Evolutionary conservation across 306 rosid genomes (phyloP).

Genomic region (Cucurbita maxima): DNA sequence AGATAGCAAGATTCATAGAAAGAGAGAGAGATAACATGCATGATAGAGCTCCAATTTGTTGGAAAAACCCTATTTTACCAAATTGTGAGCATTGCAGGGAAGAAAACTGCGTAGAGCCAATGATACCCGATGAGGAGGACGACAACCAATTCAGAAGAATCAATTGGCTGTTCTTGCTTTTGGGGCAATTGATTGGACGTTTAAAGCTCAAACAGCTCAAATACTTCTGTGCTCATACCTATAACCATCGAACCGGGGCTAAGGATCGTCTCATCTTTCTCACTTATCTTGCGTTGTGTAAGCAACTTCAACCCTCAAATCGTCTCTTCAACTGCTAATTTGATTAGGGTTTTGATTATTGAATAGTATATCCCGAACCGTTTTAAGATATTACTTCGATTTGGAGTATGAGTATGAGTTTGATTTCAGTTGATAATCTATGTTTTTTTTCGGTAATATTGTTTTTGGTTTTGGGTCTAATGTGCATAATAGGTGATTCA

Average conservation of each 20-base stretch:
- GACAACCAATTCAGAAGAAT: slow-evolving; percentile 9
- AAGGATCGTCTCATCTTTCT: slow-evolving; percentile 41
- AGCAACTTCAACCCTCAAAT: slow-evolving; percentile 18
- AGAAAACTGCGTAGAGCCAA: slow-evolving; percentile 20
- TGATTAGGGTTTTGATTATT: no score
- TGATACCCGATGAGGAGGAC: neutral
- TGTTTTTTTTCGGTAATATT: no score
- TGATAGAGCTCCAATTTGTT: slow-evolving; percentile 26
- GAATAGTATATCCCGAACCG: no score
- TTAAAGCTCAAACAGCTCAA: slow-evolving; percentile 36
- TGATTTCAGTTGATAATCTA: no score
- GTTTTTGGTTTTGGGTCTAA: no score
- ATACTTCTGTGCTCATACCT: slow-evolving; percentile 32
- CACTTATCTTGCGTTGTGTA: slow-evolving; percentile 19
- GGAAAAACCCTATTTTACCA: slow-evolving; percentile 20
- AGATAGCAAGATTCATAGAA: neutral
- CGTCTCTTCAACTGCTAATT: no score
- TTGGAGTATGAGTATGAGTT: no score
- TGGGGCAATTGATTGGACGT: slow-evolving; percentile 32
- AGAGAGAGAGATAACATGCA: neutral
- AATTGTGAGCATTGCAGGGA: slow-evolving; percentile 18
- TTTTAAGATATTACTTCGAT: no score
- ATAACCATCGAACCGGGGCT: slow-evolving; percentile 38
- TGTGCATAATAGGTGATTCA: no score
- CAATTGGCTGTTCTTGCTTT: slow-evolving; percentile 50